Base-by-base conservation (phyloP, 768 basidiomycete species). In the Xanthoconium stramineum region DNA sequence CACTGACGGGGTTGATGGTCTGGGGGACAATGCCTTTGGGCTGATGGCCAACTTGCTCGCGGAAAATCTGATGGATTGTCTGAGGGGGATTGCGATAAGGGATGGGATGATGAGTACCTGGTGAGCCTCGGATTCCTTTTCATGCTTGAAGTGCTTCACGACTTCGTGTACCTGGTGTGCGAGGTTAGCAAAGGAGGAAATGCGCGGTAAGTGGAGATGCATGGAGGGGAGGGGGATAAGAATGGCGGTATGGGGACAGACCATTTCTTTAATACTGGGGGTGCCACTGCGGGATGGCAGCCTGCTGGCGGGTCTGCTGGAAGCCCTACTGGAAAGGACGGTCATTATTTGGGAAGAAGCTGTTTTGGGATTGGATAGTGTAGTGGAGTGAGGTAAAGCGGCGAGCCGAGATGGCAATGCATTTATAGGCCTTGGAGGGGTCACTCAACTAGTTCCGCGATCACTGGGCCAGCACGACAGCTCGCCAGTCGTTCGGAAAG, bases 61-160 rank as follows among this genome's bases (percentile, higher is more conserved):
- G 85, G 72, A 84, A 92, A 60, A 93, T 89, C 89, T 93, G 62
- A 33, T 14, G 28, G 47, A 53, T 55, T 46, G 46, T 43, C 57
- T 39, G 51, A 60, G 36, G 56, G 9, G 19, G 6, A 14, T 9
- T 32, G 3, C 17, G 47, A 57, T 52, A 13, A 36, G 43, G 36
- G 30, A 1, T 3, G 33, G 4, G 28, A 33, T 59, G 56, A 51
- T 64, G 19, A 12, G 33, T 20, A 88, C 91, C 77, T 85, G 84
- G 71, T 95, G 93, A 10, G 92, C 92, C 72, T 94, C 91, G 1
- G 92, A 94, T 51, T 94, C 88, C 58, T 85, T 82, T 68, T 94
- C 93, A 52, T 88, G 81, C 62, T 78, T 85, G 73, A 81, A 79
- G 55, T 82, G 80, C 61, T 80, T 85, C 70, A 89, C 81, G 38